A percentile compares a stretch with the other conserved stretches of the same genome.
Evolutionary conservation across 495 filamentous ascomycete genomes (phyloP).

Genomic region (Paragyromitra xinjiangensis): DNA sequence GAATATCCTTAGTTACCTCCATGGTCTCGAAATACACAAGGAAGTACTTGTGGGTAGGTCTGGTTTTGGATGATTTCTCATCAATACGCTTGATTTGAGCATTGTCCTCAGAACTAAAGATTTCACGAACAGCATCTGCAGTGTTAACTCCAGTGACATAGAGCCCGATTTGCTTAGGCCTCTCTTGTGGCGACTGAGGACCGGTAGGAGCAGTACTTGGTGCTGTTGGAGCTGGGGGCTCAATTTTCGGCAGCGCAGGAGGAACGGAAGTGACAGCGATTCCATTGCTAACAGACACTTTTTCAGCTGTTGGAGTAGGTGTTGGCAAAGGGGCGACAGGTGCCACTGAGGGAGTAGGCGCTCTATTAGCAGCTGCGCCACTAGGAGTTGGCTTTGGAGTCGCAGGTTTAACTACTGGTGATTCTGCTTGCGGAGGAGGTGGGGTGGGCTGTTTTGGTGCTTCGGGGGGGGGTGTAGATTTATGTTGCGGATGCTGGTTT

Average conservation of each 20-base stretch:
- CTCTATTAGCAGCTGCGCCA: slow-evolving; percentile 62
- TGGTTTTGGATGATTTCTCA: slow-evolving; percentile 53
- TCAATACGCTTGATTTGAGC: slow-evolving; percentile 80
- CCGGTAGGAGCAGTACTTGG: slow-evolving; percentile 55
- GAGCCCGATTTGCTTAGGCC: slow-evolving; percentile 69
- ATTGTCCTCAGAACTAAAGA: slow-evolving; percentile 83
- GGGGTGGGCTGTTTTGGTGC: slow-evolving; percentile 65
- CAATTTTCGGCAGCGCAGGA: slow-evolving; percentile 60
- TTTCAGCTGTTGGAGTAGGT: slow-evolving; percentile 31
- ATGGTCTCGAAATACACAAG: slow-evolving; percentile 79
- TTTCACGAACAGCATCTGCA: slow-evolving; percentile 77
- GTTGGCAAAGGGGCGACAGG: slow-evolving; percentile 41
- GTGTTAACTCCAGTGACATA: slow-evolving; percentile 82
- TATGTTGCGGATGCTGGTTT: slow-evolving; percentile 37
- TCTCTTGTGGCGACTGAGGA: slow-evolving; percentile 60
- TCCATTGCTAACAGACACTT: slow-evolving; percentile 60
- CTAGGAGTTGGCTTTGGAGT: slow-evolving; percentile 59
- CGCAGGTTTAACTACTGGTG: slow-evolving; percentile 58
- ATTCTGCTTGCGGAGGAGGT: slow-evolving; percentile 58
- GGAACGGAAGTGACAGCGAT: slow-evolving; percentile 61
- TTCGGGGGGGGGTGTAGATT: slow-evolving; percentile 59
- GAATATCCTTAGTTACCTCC: slow-evolving; percentile 79
- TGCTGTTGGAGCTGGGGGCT: slow-evolving; percentile 57
- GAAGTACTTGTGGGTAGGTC: slow-evolving; percentile 64
- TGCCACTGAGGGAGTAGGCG: slow-evolving; percentile 52